Evolutionary conservation across 176 grass and related monocot species (phyloP).

Genomic region (Themeda triandra): DNA sequence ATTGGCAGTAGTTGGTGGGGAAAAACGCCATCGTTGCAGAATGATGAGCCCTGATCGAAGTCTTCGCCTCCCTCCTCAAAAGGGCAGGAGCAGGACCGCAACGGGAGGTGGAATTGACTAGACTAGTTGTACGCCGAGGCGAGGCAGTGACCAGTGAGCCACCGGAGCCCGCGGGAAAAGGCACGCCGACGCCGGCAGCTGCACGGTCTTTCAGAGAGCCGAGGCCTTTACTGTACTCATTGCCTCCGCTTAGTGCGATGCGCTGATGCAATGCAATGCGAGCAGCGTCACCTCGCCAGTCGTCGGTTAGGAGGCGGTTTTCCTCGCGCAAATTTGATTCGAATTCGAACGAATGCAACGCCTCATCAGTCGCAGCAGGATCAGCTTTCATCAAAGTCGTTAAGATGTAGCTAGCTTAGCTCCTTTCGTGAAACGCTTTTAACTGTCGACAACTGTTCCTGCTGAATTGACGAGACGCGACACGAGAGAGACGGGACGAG

Average conservation of each 20-base stretch:
- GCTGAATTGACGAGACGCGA: conserved; percentile 1
- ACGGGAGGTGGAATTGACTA: not conserved
- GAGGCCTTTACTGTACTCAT: not conserved
- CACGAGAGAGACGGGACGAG: not conserved
- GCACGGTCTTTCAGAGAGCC: conserved; percentile 13
- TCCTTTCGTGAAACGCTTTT: not conserved
- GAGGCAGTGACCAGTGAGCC: no score
- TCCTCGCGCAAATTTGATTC: not conserved
- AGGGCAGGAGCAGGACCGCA: not conserved
- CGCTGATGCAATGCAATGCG: no score
- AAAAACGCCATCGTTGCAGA: not conserved
- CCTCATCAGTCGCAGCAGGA: not conserved
- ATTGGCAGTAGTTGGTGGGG: conserved; percentile 20
- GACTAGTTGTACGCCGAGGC: not conserved
- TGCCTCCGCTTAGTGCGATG: not conserved
- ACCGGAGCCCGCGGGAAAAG: no score
- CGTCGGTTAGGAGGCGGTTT: not conserved
- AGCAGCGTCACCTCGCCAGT: no score
- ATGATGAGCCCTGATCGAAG: conserved; percentile 19
- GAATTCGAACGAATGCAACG: not conserved
- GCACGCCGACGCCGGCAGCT: not conserved
- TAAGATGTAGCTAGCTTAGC: not conserved
- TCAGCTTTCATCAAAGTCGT: not conserved
- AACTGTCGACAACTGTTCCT: not conserved
- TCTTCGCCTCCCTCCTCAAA: not conserved